Conservation (phyloP, 1,284 basidiomycete species). For the Gymnopus androsaceus region DNA sequence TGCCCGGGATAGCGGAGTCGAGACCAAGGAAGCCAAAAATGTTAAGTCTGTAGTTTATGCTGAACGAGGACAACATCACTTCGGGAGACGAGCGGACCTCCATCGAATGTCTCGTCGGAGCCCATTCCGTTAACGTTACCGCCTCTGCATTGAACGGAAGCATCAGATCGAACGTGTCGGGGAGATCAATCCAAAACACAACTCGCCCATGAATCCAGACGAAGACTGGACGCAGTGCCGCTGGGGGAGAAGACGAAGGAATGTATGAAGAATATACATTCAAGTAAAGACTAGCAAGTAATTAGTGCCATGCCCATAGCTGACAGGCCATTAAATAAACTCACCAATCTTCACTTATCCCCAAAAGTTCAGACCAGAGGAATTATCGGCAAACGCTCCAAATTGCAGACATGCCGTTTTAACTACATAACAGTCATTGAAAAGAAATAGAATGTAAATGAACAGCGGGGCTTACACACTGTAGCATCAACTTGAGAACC, state of each 20-base stretch:
- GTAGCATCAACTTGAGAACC: conserved; percentile 22
- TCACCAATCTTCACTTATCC: conserved; percentile 18
- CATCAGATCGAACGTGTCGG: no score
- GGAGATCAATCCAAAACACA: no score
- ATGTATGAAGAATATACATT: conserved; percentile 45
- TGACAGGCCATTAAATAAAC: background rate
- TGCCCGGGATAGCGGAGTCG: conserved; percentile 40
- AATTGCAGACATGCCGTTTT: conserved; percentile 16
- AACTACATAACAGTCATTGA: conserved; percentile 8
- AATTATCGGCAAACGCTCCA: conserved; percentile 14
- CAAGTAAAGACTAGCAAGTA: conserved; percentile 32
- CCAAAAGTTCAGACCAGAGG: conserved; percentile 15
- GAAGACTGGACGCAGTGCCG: conserved; percentile 7
- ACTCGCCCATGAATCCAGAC: conserved; percentile 18
- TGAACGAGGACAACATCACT: conserved; percentile 49
- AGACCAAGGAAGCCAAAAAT: conserved; percentile 45
- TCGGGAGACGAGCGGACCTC: conserved; percentile 43
- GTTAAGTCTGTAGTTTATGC: conserved; percentile 47
- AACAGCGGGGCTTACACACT: conserved; percentile 12
- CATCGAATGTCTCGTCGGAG: conserved; percentile 39
- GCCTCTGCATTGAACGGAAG: conserved; percentile 19
- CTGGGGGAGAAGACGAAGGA: conserved; percentile 28
- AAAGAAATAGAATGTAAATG: background rate
- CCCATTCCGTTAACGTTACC: conserved; percentile 36
- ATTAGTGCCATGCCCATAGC: background rate